Base-by-base conservation (phyloP, 129 eudicot species). In the Artemisia argyi region DNA sequence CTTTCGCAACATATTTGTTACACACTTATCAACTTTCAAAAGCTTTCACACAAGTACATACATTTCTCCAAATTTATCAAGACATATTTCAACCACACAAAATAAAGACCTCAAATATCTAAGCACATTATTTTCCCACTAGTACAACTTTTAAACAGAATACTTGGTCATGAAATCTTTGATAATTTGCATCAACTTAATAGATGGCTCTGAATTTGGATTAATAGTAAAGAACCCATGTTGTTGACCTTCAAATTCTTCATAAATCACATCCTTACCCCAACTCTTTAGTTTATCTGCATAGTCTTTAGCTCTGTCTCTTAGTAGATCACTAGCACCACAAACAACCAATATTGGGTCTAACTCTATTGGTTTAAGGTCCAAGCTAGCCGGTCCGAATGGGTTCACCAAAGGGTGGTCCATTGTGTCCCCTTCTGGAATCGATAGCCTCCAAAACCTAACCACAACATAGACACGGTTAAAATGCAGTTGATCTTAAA, bases 361-460 rank as follows among this genome's bases (percentile, higher is more conserved):
- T 5, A 89, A 68, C 4, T 80, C 83, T 50, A 75, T 22, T 0
- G 50, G 47, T 80, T 86, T 82, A 2, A 89, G 77, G 46, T 75
- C 72, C 39, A 85, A 78, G 83, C 96, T 86, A 17, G 5, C 78
- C 3, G 96, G 96, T 46, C 92, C 96, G 30, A 86, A 89, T 20
- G 96, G 96, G 77, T 89, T 89, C 65, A 86, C 85, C 1, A 82
- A 54, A 32, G 89, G 92, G 62, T 86, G 89, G 73, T 89, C 96
- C 30, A 82, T 86, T 4, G 88, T 89, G 57, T 80, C 83, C 53
- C 96, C 92, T 16, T 56, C 56, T 15, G 96, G 92, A 18, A 86
- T 75, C 50, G 96, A 89, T 55, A 89, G 46, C 85, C 96, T 89
- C 96, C 96, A 89, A 72, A 81, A 89, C 85, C 96, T 86, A 48